Evolutionary conservation across 495 filamentous ascomycete species (phyloP), one percentile per base, ranked within the genome.

Genomic region (Usnea hakonensis): DNA sequence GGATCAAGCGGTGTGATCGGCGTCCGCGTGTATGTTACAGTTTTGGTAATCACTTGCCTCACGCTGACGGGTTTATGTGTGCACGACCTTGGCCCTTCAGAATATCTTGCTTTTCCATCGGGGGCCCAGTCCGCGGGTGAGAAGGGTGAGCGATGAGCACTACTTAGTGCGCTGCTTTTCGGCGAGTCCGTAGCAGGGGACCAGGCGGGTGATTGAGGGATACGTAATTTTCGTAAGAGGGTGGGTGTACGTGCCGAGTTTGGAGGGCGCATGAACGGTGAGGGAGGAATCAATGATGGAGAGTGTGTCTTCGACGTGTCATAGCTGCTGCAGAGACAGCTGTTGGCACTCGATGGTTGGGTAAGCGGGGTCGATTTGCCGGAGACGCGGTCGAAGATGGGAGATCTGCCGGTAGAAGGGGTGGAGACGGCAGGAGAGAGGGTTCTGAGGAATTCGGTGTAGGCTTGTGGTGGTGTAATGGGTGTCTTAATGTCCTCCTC

Each of bases 401-500:
- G 70, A 60, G 73, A 77, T 28, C 61, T 65, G 28, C 66, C 62
- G 21, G 66, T 74, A 1, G 75, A 73, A 0, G 79, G 77, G 56
- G 73, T 78, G 13, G 72, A 72, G 64, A 87, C 76, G 30, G 85
- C 78, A 3, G 89, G 89, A 14, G 88, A 90, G 43, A 91, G 76
- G 9, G 85, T 84, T 69, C 90, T 90, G 59, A 97, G 84, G 70
- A 97, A 97, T 67, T 97, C 90, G 46, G 90, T 88, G 70, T 97
- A 97, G 58, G 93, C 91, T 6, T 81, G 78, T 3, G 93, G 93
- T 33, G 93, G 92, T n/a, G 88, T 94, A 75, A 97, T 95, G 54
- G 92, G 93, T 4, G 91, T 96, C 68, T 85, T 85, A 2, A 70
- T 50, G 38, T 77, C 72, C 33, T 76, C 67, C 64, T 85, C 80